Conservation (phyloP, 78 protist genomes). For the Dictyostelium brefeldianum region DNA sequence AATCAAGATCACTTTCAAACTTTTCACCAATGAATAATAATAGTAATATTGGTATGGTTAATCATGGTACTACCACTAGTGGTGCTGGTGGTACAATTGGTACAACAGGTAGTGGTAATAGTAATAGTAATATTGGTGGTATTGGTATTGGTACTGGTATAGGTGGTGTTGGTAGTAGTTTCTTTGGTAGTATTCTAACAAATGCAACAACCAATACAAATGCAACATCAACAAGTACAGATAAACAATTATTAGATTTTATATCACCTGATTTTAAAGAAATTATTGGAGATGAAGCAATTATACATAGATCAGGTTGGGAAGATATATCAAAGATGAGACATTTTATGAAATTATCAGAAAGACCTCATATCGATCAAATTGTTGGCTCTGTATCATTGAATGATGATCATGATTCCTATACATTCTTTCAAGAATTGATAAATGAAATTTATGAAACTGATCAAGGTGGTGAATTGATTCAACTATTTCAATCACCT, state of each 20-base stretch:
- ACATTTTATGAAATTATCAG: conserved; percentile 38
- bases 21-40: not conserved
- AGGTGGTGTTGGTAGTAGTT: not conserved
- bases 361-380: conserved; percentile 19
- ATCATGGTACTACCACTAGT: not conserved
- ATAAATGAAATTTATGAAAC: conserved; percentile 76
- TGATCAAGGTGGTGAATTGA: conserved; percentile 72
- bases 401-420: conserved; percentile 32
- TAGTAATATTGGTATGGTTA: not conserved
- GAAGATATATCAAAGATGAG: conserved; percentile 51
- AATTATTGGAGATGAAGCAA: conserved; percentile 78
- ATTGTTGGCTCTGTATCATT: conserved; percentile 18
- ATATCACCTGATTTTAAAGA: conserved; percentile 79
- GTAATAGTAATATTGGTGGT: not conserved
- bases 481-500: conserved; percentile 59
- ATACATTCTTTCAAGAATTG: conserved; percentile 44
- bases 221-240: too few species aligned
- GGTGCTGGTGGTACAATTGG: not conserved
- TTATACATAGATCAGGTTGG: conserved; percentile 75
- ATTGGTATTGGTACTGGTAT: not conserved
- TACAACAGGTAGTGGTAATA: too few species aligned
- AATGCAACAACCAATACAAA: not conserved
- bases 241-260: conserved; percentile 25
- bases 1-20: conserved; percentile 11
- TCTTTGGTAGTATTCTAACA: not conserved